Percentiles rank a stretch among this genome's conserved stretches.
Evolutionary conservation across 1,284 basidiomycete species (phyloP).

Genomic region (Microbotryum lychnidis-dioicae): DNA sequence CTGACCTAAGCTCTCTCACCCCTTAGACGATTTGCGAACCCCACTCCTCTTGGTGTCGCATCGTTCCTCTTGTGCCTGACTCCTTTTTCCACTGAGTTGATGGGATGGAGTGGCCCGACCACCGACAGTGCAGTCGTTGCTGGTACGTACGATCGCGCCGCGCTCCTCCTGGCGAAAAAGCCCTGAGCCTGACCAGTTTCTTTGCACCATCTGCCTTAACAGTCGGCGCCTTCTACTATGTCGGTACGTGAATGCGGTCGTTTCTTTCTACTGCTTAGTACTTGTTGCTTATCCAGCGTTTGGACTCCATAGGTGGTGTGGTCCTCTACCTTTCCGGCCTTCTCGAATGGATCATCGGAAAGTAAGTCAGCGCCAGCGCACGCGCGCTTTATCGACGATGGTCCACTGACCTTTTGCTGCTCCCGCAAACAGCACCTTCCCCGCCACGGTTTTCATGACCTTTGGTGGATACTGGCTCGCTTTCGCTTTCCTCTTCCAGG

Average conservation of each 20-base stretch:
- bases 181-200: no score
- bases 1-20: conserved; percentile 8
- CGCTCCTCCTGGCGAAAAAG: not conserved
- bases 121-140: conserved; percentile 7
- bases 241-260: no score
- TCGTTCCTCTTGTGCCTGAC: conserved; percentile 27
- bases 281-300: not conserved
- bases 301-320: conserved; percentile 11
- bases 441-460: conserved; percentile 31
- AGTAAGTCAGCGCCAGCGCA: not conserved
- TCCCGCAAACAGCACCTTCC: conserved; percentile 22
- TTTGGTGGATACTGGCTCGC: conserved; percentile 30
- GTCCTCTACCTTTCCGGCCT: conserved; percentile 25
- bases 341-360: conserved; percentile 22
- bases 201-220: no score
- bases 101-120: conserved; percentile 18
- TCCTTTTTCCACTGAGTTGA: conserved; percentile 14
- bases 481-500: not conserved
- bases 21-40: conserved; percentile 32
- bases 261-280: no score
- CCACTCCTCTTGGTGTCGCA: conserved; percentile 29
- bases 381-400: not conserved
- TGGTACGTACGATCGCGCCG: not conserved
- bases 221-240: no score
- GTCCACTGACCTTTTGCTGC: not conserved